Conservation (phyloP, 495 filamentous ascomycete genomes). For the Penicillium bovifimosum region DNA sequence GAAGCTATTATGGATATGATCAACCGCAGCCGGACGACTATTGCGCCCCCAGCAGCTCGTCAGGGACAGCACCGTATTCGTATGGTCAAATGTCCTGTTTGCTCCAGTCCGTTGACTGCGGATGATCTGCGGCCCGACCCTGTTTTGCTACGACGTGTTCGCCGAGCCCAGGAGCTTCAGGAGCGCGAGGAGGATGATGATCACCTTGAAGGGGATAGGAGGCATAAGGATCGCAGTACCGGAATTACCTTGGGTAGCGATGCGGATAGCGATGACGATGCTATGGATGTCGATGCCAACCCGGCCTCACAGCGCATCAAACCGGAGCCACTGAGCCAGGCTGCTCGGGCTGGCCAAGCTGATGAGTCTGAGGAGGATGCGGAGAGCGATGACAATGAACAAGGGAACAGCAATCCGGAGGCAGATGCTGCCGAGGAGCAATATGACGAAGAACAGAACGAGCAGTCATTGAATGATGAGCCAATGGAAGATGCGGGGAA, state of each 20-base stretch:
- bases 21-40: conserved; percentile 20
- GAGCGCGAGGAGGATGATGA: conserved; percentile 37
- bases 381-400: not conserved
- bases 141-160: conserved; percentile 39
- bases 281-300: conserved; percentile 23
- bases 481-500: not conserved
- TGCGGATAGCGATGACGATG: conserved; percentile 13
- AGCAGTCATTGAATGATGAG: not conserved
- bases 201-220: conserved; percentile 20
- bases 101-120: conserved; percentile 34
- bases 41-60: conserved; percentile 17
- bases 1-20: conserved; percentile 65
- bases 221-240: not conserved
- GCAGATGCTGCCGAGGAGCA: not conserved
- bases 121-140: conserved; percentile 40
- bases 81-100: conserved; percentile 46
- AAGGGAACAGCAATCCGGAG: not conserved
- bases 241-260: conserved; percentile 21
- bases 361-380: not conserved
- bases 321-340: not conserved
- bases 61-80: conserved; percentile 18
- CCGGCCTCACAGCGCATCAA: not conserved
- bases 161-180: conserved; percentile 29
- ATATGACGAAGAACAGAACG: not conserved
- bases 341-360: not conserved